Base-by-base conservation (phyloP, 345 rosid species). In the Pistacia atlantica region DNA sequence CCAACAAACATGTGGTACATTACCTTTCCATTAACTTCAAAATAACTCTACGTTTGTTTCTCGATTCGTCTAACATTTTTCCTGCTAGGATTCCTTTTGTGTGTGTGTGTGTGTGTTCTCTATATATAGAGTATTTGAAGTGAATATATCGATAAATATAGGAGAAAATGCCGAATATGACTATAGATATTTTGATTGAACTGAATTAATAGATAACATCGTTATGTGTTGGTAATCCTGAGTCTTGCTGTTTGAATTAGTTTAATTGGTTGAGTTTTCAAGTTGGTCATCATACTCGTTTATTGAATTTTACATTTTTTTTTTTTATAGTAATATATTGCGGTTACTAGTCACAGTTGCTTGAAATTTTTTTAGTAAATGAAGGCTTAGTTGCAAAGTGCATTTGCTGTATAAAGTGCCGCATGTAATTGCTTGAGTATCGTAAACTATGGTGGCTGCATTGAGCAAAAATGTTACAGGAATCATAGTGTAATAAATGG, bases 1-100 rank as follows among this genome's bases (percentile, higher is more conserved):
- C 90, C 74, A 89, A 93, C 87, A 93, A 84, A 67, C 82, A 88
- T 62, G 92, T 93, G 98, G 99, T 96, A 78, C 63, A 90, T 83
- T 74, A 51, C 77, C 31, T 55, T 46, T 55, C 67, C n/a, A 79
- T 70, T 0, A 38, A 5, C 17, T 20, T 17, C 10, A 65, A 46
- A 31, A 31, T 31, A 31, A 31, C 0, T 46, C 51, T 46, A 46
- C 51, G 51, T 46, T 46, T 49, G 54, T 4, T 54, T 54, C 57
- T 54, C 20, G 57, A 54, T 54, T 54, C 57, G 5, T 13, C 46
- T 42, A 42, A 42, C 4, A 54, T 18, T 13, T 12, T 54, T 4
- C 13, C 9, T 11, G 55, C 55, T 51, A 51, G 18, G 13, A 13
- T 4, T 16, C 4, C 3, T 54, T 54, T 54, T 42, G 2, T 31